phyloP scores from a whole-genome alignment of 208 protist species.

The Leishmania arabica region DNA sequence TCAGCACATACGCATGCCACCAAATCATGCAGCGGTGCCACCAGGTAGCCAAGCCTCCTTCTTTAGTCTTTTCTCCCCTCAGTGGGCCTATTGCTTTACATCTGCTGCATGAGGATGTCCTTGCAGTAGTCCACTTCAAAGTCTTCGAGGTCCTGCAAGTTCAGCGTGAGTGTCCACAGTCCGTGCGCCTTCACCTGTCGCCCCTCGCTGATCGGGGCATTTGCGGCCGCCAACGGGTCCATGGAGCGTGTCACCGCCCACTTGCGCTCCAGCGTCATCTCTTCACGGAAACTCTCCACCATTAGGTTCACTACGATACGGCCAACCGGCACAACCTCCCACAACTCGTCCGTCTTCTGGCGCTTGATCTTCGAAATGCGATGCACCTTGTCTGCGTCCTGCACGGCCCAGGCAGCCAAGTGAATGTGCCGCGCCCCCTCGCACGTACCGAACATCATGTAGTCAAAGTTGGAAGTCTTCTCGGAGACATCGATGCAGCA shows the following conservation, averaged over 20 bases:
- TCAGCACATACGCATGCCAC: background rate
- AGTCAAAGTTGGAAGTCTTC: conserved; percentile 90
- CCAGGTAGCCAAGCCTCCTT: background rate
- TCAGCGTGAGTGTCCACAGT: conserved; percentile 89
- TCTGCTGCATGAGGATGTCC: conserved; percentile 75
- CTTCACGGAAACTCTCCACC: conserved; percentile 75
- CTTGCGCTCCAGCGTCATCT: conserved; percentile 87
- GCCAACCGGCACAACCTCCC: conserved; percentile 88
- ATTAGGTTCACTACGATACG: conserved; percentile 90
- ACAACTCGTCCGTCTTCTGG: conserved; percentile 78
- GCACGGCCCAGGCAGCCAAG: conserved; percentile 87
- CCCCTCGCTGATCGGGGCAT: conserved; percentile 87
- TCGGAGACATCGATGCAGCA: conserved; percentile 82
- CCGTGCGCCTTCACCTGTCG: conserved; percentile 76
- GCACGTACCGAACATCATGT: conserved; percentile 89
- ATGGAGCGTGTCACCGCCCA: conserved; percentile 85
- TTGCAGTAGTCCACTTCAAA: conserved; percentile 94
- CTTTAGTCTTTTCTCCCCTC: background rate
- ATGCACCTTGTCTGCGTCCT: conserved; percentile 76
- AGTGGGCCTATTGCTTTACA: conserved; percentile 34
- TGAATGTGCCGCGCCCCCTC: conserved; percentile 89
- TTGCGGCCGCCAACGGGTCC: conserved; percentile 78
- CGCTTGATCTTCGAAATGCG: conserved; percentile 81
- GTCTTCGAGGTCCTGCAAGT: conserved; percentile 90
- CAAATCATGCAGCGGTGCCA: background rate